These are phyloP conservation scores for Scheffersomyces segobiensis DNA, from an alignment of 1,139 yeast genomes.

Conservation along the genomic window DNA sequence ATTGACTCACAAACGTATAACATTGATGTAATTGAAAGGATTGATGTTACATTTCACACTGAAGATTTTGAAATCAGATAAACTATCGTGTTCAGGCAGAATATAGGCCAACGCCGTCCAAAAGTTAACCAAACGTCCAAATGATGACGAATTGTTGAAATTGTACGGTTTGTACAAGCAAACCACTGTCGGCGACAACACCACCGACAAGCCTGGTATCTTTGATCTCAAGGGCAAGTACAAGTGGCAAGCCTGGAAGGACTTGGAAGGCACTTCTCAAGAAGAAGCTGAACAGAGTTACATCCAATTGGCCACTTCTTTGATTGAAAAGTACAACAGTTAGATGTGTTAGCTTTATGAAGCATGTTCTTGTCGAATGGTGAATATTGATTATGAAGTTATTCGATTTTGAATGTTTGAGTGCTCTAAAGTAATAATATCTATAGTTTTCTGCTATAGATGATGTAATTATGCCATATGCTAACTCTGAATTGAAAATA, in stretches of 20 bases:
- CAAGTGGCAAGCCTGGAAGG: slow-evolving; percentile 98
- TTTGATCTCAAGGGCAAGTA: slow-evolving; percentile 93
- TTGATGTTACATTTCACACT: too few relatives aligned
- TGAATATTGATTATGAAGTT: background rate
- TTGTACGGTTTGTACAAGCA: slow-evolving; percentile 93
- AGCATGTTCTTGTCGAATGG: background rate
- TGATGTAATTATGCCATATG: background rate
- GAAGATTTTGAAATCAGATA: background rate
- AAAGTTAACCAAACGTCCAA: slow-evolving; percentile 72
- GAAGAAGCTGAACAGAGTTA: slow-evolving; percentile 90
- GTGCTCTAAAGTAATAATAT: background rate
- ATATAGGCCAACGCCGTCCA: slow-evolving; percentile 77
- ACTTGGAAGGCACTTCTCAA: slow-evolving; percentile 78
- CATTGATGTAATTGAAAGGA: background rate
- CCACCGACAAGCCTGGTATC: slow-evolving; percentile 78
- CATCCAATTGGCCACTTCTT: slow-evolving; percentile 71
- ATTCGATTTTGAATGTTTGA: background rate
- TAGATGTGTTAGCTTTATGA: background rate
- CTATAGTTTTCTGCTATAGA: background rate
- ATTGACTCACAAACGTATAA: background rate
- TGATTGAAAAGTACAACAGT: slow-evolving; percentile 48
- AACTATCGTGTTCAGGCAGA: background rate
- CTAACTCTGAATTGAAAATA: background rate
- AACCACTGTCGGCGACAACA: slow-evolving; percentile 95
- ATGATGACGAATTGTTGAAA: slow-evolving; percentile 80